A percentile compares a stretch with the other conserved stretches of the same genome.
Evolutionary conservation across 441 rosid genomes (phyloP).

Genomic region (Aquilaria agallochum): DNA sequence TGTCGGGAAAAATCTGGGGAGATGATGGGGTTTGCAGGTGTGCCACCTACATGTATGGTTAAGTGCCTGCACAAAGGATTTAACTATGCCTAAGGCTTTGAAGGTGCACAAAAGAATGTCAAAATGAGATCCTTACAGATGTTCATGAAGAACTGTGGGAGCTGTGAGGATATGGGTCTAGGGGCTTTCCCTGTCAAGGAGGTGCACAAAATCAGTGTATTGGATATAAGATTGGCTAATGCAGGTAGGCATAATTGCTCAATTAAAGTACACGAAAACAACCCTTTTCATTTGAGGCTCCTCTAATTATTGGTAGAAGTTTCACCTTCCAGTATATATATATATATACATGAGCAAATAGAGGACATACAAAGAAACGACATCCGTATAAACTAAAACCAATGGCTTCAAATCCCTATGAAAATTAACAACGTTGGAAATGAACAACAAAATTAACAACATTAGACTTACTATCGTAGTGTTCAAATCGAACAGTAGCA

Average conservation of each 20-base stretch:
- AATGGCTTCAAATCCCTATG: too few species aligned
- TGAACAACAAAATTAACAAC: too few species aligned
- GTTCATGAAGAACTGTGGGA: slow-evolving; percentile 78
- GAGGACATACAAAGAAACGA: too few species aligned
- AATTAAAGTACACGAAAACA: slow-evolving; percentile 11
- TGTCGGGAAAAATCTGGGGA: slow-evolving; percentile 38
- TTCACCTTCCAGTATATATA: neutral
- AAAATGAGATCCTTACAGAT: slow-evolving; percentile 89
- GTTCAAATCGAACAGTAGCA: too few species aligned
- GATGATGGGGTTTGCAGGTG: slow-evolving; percentile 73
- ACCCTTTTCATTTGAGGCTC: slow-evolving; percentile 11
- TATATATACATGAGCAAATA: too few species aligned
- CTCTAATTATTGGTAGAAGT: slow-evolving; percentile 6
- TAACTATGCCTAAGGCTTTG: slow-evolving; percentile 58
- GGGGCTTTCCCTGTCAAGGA: slow-evolving; percentile 74
- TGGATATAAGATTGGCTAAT: slow-evolving; percentile 87
- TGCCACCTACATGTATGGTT: slow-evolving; percentile 81
- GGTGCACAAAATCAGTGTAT: slow-evolving; percentile 85
- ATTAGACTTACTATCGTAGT: too few species aligned
- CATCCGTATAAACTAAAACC: too few species aligned
- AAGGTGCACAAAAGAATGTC: slow-evolving; percentile 27
- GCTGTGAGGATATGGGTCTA: slow-evolving; percentile 89
- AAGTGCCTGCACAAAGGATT: slow-evolving; percentile 70
- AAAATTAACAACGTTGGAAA: too few species aligned
- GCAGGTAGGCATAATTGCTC: slow-evolving; percentile 60